Percentiles rank a stretch among this genome's conserved stretches.
phyloP scores from a whole-genome alignment of 163 green algal genomes.

The Trebouxia gelatinosa region DNA sequence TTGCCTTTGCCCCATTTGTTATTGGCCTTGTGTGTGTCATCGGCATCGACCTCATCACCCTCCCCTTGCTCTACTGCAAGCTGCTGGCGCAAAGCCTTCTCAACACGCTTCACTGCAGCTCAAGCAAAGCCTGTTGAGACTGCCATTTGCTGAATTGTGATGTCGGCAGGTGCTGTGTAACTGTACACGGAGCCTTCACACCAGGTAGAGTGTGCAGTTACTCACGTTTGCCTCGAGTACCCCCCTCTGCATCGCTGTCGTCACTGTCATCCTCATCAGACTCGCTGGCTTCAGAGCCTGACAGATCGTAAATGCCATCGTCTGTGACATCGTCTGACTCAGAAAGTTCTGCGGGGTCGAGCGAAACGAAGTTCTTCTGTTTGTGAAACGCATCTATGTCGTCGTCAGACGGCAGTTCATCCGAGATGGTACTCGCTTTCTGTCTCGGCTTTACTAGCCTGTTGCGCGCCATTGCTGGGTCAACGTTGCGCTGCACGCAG shows the following conservation, averaged over 20 bases:
- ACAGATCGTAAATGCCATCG: constrained; percentile 46
- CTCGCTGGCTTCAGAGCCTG: constrained; percentile 47
- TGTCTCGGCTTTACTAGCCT: constrained; percentile 19
- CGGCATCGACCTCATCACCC: constrained; percentile 30
- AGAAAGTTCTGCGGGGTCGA: constrained; percentile 24
- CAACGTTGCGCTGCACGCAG: not conserved
- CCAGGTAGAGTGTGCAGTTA: not conserved
- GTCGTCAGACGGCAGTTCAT: constrained; percentile 36
- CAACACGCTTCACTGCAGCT: constrained; percentile 65
- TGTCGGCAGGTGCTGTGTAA: not conserved
- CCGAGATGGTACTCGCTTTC: not conserved
- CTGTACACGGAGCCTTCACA: not conserved
- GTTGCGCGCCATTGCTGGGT: constrained; percentile 4
- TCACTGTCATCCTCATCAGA: constrained; percentile 51
- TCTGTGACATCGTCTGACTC: constrained; percentile 36
- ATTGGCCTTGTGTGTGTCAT: not conserved
- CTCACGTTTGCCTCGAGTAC: constrained; percentile 28
- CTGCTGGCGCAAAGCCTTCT: constrained; percentile 61
- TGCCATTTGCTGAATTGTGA: not conserved
- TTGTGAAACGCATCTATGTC: constrained; percentile 50
- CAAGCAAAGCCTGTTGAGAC: not conserved
- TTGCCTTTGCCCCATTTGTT: constrained; percentile 23
- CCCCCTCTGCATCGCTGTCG: constrained; percentile 37
- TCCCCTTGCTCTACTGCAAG: constrained; percentile 58
- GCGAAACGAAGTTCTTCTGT: constrained; percentile 34